Base-by-base conservation (phyloP, 2,329 filamentous ascomycete genomes). In the Fusarium sp. region DNA sequence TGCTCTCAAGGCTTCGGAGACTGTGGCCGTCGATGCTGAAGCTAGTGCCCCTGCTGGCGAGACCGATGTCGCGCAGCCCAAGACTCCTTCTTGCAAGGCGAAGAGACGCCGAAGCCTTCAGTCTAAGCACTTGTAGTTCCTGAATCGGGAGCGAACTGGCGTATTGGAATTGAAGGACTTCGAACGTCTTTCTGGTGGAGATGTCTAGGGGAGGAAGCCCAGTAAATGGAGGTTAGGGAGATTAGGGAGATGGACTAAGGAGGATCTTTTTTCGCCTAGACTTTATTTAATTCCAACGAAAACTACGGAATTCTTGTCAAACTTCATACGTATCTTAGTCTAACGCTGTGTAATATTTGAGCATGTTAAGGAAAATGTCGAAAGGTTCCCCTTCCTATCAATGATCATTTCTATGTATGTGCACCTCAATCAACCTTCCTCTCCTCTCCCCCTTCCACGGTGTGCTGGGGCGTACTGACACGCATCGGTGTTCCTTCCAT, bases 401-500 rank as follows among this genome's bases (percentile, higher is more conserved):
- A 8, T 7, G 14, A 28, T 36, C 14, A 17, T 36, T 15, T 39
- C 24, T 17, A 2, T 4, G 10, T 5, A 5, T 31, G 28, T 31
- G 28, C 13, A 31, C 10, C 4, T 54, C 5, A 68, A 28, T 67
- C 65, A 0, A 34, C 54, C 44, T 68, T 68, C 11, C 59, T 68
- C 6, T 69, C 70, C 11, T 54, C 68, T 19, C n/a, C 34, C 7
- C 50, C 39, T 11, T 59, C 51, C 3, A 40, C 40, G 3, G 40
- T 28, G 14, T 56, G 46, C 34, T 61, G 62, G 4, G 69, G 42
- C 0, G 70, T 65, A 10, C 36, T 47, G 8, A 44, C 65, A 6
- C 65, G 45, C 4, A 63, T 45, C 0, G 62, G 49, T 13, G 67
- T 43, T 1, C 72, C 72, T 1, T 74, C 70, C 4, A 62, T 73